These are phyloP conservation scores for Fusarium odoratissimum DNA, from an alignment of 2,329 filamentous ascomycete genomes.

Conservation along the genomic window DNA sequence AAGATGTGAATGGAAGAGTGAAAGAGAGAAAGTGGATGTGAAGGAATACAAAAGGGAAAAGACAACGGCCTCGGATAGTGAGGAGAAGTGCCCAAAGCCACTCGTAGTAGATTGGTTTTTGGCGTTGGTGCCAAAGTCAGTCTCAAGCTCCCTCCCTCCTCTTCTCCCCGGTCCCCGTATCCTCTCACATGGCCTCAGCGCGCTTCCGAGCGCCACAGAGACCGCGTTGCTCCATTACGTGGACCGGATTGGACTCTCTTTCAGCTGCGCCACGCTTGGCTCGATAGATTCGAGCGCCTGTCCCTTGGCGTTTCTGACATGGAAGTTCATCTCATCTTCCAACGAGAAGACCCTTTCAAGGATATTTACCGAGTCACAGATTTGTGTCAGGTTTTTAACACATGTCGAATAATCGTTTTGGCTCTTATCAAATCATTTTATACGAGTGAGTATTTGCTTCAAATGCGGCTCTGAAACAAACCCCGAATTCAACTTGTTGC, in stretches of 20 bases:
- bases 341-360: constrained; percentile 2
- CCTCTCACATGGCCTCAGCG: constrained; percentile 40
- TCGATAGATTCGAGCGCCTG: constrained; percentile 17
- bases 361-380: constrained; percentile 16
- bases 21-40: constrained; percentile 16
- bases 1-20: neutral
- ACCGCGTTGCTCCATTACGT: constrained; percentile 43
- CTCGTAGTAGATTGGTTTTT: constrained; percentile 27
- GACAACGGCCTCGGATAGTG: constrained; percentile 4
- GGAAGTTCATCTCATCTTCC: constrained; percentile 12
- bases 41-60: constrained; percentile 26
- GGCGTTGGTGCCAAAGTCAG: constrained; percentile 35
- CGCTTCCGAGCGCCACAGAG: constrained; percentile 37
- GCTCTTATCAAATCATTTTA: neutral
- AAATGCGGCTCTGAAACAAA: constrained; percentile 10
- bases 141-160: constrained; percentile 28
- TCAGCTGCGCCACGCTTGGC: constrained; percentile 52
- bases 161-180: neutral
- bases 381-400: constrained; percentile 7
- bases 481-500: neutral
- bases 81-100: constrained; percentile 22
- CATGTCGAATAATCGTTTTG: neutral
- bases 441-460: neutral
- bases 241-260: constrained; percentile 35
- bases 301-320: constrained; percentile 24